These are phyloP conservation scores for Nigrospora oryzae DNA, from an alignment of 2,329 filamentous ascomycete species.

Conservation along the genomic window DNA sequence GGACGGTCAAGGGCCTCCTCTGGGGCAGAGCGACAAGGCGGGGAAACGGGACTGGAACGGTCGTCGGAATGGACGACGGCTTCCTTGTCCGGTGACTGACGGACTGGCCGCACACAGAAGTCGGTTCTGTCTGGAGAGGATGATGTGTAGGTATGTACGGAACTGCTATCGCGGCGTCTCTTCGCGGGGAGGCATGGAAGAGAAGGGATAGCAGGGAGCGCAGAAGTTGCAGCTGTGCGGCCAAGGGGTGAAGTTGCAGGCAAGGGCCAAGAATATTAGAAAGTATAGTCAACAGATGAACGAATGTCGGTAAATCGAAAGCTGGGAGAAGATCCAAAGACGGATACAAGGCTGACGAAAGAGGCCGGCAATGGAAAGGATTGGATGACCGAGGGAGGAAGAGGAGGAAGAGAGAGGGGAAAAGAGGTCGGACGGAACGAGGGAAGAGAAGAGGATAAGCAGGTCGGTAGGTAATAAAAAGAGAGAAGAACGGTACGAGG, in stretches of 20 bases:
- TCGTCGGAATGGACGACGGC: not conserved
- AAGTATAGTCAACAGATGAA: slow-evolving; percentile 1
- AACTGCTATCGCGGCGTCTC: too few species aligned
- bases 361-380: slow-evolving; percentile 4
- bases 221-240: not conserved
- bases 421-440: not conserved
- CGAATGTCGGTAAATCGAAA: slow-evolving; percentile 2
- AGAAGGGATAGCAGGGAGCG: too few species aligned
- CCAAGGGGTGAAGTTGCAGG: not conserved
- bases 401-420: slow-evolving; percentile 1
- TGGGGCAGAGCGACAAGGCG: not conserved
- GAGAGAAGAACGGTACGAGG: not conserved
- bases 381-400: slow-evolving; percentile 3
- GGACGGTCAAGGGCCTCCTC: not conserved
- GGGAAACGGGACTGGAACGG: not conserved
- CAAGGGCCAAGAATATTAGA: slow-evolving; percentile 2
- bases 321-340: slow-evolving; percentile 7
- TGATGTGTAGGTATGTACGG: too few species aligned
- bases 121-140: not conserved
- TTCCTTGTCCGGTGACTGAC: not conserved
- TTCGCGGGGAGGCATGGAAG: too few species aligned
- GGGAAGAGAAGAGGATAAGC: slow-evolving; percentile 1
- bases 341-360: slow-evolving; percentile 4
- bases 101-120: not conserved
- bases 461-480: not conserved